Evolutionary conservation across 306 rosid species (phyloP), one percentile per base, ranked within the genome.

Genomic region (Glycine soja): DNA sequence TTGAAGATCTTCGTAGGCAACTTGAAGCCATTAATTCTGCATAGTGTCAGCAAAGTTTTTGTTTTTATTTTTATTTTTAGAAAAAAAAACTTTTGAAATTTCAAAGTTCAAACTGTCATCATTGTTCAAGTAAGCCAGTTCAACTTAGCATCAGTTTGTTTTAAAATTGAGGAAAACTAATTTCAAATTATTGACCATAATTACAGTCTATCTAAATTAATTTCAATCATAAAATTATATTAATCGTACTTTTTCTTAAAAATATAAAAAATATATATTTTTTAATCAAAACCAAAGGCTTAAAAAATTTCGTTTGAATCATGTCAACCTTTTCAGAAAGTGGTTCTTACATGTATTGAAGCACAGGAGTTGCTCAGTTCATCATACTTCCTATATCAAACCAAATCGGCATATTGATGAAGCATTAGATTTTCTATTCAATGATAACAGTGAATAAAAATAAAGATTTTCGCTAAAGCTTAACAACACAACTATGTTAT

Each of bases 11-110:
- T 30, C 86, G 90, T 54, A 90, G 80, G 83, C 98, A 93, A 74
- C 97, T 96, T 3, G 99, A 96, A 11, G 97, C 94, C 71, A 88
- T 96, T n/a, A 93, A 92, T 72, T 91, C 96, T 74, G 85, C 72
- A 0, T 91, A 86, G 80, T 74, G 75, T 53, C 57, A 46, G 24
- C 14, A 43, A 43, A 54, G 43, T 65, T 74, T 81, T 46, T 18
- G 10, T 61, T 57, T 69, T 32, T 4, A 8, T 13, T 13, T 24
- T 0, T 24, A 24, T 24, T 24, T 24, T 24, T 2, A 24, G 30
- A 36, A n/a, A 10, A 0, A 42, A 70, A 79, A 11, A 2, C 3
- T 47, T 38, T 19, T 0, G 30, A 46, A 13, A 18, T 51, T 62
- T 38, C 16, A 72, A 24, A 24, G 30, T 24, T 24, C 30, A 24